These are phyloP conservation scores for Eucalyptus decipiens DNA, from an alignment of 345 rosid species.

Conservation along the genomic window DNA sequence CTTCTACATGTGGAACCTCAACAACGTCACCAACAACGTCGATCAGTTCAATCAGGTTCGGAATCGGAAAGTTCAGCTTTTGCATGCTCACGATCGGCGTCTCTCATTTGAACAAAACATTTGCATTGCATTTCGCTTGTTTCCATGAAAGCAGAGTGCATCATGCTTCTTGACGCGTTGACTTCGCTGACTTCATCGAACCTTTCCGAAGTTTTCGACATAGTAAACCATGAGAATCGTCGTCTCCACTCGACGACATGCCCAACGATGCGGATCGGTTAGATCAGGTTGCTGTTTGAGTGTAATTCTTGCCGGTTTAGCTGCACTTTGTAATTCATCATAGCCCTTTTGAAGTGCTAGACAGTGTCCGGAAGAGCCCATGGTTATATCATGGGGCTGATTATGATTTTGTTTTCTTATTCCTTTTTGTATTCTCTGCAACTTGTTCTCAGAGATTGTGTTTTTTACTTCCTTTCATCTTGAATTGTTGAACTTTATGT, in stretches of 20 bases:
- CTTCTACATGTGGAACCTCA: fast-evolving
- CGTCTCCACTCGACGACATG: neutral
- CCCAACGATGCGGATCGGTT: neutral
- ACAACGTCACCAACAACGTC: neutral
- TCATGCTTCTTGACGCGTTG: neutral
- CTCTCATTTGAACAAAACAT: neutral
- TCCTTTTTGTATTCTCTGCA: neutral
- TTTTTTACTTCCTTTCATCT: neutral
- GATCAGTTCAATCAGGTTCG: neutral
- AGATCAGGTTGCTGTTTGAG: neutral
- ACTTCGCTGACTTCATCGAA: neutral
- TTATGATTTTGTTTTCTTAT: neutral
- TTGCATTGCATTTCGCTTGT: neutral
- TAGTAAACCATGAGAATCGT: neutral
- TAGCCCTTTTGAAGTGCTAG: neutral
- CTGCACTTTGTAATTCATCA: too few relatives aligned
- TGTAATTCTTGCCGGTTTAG: too few relatives aligned
- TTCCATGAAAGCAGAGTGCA: neutral
- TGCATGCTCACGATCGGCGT: neutral
- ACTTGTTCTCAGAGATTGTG: neutral
- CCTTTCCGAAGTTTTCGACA: neutral
- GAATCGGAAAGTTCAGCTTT: neutral
- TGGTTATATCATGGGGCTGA: neutral
- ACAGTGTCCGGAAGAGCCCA: neutral
- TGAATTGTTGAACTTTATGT: neutral